Conservation (phyloP, 1,284 basidiomycete genomes). For the Hymenochaete sp. region DNA sequence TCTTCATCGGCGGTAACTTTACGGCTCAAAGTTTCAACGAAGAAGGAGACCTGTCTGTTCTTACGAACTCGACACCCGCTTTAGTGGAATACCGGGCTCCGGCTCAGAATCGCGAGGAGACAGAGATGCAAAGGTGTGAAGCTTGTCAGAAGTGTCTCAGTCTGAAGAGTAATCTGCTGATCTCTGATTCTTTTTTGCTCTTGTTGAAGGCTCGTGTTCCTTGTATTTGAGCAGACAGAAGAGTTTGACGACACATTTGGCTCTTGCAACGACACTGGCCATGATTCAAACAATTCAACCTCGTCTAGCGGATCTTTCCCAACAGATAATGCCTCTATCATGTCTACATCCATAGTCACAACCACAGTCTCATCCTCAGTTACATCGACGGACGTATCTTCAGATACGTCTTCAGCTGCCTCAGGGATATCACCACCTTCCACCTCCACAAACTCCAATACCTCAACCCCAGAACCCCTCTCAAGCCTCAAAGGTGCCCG, state of each 20-base stretch:
- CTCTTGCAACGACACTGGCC: no score
- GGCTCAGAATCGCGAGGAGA: neutral
- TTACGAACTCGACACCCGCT: conserved; percentile 15
- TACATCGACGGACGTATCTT: no score
- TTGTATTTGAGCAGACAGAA: conserved; percentile 9
- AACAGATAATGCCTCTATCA: no score
- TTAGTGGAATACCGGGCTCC: conserved; percentile 13
- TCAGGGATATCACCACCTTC: no score
- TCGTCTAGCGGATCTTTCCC: no score
- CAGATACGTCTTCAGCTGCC: no score
- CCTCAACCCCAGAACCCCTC: neutral
- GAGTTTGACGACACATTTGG: no score
- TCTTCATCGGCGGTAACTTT: conserved; percentile 13
- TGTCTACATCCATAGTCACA: no score
- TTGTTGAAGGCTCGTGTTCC: conserved; percentile 6
- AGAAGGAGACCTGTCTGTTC: conserved; percentile 8
- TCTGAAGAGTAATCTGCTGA: no score
- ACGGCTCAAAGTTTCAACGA: conserved; percentile 3
- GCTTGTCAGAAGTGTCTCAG: neutral
- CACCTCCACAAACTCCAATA: neutral
- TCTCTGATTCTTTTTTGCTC: neutral
- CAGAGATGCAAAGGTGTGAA: conserved; percentile 3
- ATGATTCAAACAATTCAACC: no score
- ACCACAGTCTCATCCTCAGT: no score
- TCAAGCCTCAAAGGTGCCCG: neutral